Evolutionary conservation across 2,329 filamentous ascomycete genomes (phyloP).

Genomic region (Chrysoporthe cubensis): DNA sequence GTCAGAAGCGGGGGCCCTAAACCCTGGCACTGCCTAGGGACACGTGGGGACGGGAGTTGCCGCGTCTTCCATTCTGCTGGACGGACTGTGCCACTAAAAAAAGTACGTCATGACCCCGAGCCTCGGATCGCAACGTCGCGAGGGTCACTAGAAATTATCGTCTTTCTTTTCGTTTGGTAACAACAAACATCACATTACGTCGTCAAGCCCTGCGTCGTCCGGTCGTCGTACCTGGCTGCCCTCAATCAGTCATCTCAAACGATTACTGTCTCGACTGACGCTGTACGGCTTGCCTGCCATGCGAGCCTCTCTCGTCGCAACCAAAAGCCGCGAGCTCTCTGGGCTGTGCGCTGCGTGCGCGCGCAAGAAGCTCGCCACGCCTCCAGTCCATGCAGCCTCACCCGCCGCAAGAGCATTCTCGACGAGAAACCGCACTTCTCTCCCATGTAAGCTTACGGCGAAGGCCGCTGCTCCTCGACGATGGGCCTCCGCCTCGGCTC

Average conservation of each 20-base stretch:
- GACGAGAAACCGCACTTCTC: not conserved
- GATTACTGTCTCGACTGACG: not conserved
- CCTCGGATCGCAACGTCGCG: too few relatives aligned
- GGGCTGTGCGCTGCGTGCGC: slow-evolving; percentile 22
- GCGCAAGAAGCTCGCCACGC: not conserved
- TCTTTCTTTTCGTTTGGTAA: too few relatives aligned
- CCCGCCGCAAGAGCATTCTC: not conserved
- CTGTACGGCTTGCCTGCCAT: not conserved
- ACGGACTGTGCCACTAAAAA: too few relatives aligned
- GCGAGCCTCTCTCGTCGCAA: slow-evolving; percentile 2
- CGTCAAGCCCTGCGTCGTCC: too few relatives aligned
- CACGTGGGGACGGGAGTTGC: not conserved
- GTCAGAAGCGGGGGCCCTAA: too few relatives aligned
- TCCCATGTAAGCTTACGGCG: not conserved
- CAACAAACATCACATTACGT: too few relatives aligned
- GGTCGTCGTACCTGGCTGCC: too few relatives aligned
- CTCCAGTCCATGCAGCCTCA: not conserved
- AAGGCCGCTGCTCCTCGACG: not conserved
- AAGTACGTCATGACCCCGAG: too few relatives aligned
- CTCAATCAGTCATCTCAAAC: not conserved
- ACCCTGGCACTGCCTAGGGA: too few relatives aligned
- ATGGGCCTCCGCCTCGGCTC: slow-evolving; percentile 19
- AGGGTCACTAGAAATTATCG: too few relatives aligned
- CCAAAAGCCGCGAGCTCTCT: slow-evolving; percentile 10
- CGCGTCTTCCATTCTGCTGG: too few relatives aligned